Evolutionary conservation across 2,329 filamentous ascomycete genomes (phyloP).

Genomic region (Mycosphaerella arachidis): DNA sequence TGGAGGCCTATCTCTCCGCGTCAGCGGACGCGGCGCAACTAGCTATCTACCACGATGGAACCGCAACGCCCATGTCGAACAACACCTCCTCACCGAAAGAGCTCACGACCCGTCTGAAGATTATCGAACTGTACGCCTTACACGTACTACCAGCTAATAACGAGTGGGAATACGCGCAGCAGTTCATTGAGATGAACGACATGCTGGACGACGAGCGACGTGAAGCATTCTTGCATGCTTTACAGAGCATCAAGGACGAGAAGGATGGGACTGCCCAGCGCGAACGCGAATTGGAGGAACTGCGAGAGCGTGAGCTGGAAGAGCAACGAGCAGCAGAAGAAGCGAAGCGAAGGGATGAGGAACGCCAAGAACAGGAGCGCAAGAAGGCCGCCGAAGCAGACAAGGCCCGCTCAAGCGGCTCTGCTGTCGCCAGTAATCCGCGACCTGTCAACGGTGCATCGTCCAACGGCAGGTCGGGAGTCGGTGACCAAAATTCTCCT

Average conservation of each 20-base stretch:
- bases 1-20: slow-evolving; percentile 84
- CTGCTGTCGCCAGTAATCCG: slow-evolving; percentile 5
- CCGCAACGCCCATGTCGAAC: slow-evolving; percentile 53
- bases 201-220: slow-evolving; percentile 88
- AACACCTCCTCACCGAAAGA: slow-evolving; percentile 32
- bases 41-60: slow-evolving; percentile 60
- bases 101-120: slow-evolving; percentile 67
- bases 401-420: slow-evolving; percentile 13
- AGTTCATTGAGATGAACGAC: slow-evolving; percentile 82
- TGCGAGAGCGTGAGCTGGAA: slow-evolving; percentile 47
- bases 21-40: slow-evolving; percentile 52
- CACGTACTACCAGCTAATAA: slow-evolving; percentile 91
- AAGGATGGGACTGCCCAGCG: slow-evolving; percentile 66
- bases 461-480: slow-evolving; percentile 1
- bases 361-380: slow-evolving; percentile 31
- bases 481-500: slow-evolving; percentile 7
- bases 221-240: slow-evolving; percentile 80
- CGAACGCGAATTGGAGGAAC: slow-evolving; percentile 57
- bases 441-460: slow-evolving; percentile 6
- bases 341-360: slow-evolving; percentile 27
- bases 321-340: slow-evolving; percentile 32
- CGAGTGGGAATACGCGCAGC: slow-evolving; percentile 91
- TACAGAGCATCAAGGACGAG: slow-evolving; percentile 80
- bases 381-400: slow-evolving; percentile 28
- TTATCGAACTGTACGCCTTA: slow-evolving; percentile 90